Evolutionary conservation across 139 green algal species (phyloP).

Genomic region (Coccomyxa sp.): DNA sequence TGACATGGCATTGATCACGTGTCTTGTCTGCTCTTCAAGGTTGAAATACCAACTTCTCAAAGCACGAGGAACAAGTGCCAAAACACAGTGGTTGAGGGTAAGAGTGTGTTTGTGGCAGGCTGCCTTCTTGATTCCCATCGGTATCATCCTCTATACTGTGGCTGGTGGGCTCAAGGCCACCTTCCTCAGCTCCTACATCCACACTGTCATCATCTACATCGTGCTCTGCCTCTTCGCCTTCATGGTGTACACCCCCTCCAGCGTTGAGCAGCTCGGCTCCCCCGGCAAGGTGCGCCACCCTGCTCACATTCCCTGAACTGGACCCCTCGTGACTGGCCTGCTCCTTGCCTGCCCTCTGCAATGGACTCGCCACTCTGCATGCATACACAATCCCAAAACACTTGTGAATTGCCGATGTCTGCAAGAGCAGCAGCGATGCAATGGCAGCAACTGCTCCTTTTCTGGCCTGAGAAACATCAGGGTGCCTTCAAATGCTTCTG

Average conservation of each 20-base stretch:
- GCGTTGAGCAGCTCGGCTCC: slow-evolving; percentile 44
- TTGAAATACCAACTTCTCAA: no score
- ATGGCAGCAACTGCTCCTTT: no score
- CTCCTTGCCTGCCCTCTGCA: neutral
- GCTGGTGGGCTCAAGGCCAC: slow-evolving; percentile 88
- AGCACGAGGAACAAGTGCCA: no score
- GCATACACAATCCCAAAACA: neutral
- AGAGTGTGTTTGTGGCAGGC: slow-evolving; percentile 11
- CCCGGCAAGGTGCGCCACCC: slow-evolving; percentile 19
- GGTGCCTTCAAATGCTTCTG: no score
- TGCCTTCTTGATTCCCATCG: slow-evolving; percentile 63
- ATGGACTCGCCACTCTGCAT: neutral
- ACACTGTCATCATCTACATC: slow-evolving; percentile 80
- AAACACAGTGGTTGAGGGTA: no score
- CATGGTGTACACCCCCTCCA: slow-evolving; percentile 60
- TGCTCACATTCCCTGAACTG: neutral
- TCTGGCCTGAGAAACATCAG: no score
- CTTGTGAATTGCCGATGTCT: no score
- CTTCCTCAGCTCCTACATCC: slow-evolving; percentile 81
- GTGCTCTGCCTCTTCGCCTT: slow-evolving; percentile 83
- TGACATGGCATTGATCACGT: no score
- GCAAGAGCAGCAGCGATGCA: no score
- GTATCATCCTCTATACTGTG: slow-evolving; percentile 76
- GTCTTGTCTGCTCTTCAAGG: no score
- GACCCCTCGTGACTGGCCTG: neutral